phyloP scores from a whole-genome alignment of 768 basidiomycete species.

The Termitomyces sp. region DNA sequence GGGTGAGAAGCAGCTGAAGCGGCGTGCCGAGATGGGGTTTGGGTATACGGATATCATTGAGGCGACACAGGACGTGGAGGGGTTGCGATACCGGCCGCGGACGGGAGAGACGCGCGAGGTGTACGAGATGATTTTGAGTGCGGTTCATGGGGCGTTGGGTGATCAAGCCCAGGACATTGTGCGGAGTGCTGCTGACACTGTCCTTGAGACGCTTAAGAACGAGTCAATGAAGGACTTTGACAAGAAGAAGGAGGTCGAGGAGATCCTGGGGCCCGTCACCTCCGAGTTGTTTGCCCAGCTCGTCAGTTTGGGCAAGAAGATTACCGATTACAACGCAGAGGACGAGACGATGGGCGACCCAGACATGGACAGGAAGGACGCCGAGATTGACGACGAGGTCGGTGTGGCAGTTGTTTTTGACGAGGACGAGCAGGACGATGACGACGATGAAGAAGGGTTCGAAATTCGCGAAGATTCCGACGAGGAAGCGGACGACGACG shows the following conservation, averaged over 20 bases:
- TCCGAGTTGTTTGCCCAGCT: constrained; percentile 80
- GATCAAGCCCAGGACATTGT: constrained; percentile 97
- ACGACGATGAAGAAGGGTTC: constrained; percentile 84
- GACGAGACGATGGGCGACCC: constrained; percentile 77
- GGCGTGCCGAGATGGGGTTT: constrained; percentile 62
- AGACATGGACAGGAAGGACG: constrained; percentile 75
- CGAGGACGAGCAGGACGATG: constrained; percentile 93
- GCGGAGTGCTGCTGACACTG: constrained; percentile 89
- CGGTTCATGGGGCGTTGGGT: constrained; percentile 78
- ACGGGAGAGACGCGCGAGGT: constrained; percentile 93
- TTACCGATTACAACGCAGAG: constrained; percentile 91
- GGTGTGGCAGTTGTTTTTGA: constrained; percentile 99
- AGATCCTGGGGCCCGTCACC: constrained; percentile 57
- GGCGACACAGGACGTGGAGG: constrained; percentile 90
- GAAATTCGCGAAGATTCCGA: constrained; percentile 83
- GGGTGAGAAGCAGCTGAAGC: constrained; percentile 54
- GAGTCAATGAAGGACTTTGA: constrained; percentile 93
- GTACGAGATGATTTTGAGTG: constrained; percentile 84
- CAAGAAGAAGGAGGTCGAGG: constrained; percentile 92
- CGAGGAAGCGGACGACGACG: constrained; percentile 70
- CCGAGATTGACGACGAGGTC: constrained; percentile 90
- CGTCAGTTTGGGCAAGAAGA: constrained; percentile 83
- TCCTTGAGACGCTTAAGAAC: constrained; percentile 83
- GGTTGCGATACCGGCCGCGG: constrained; percentile 85
- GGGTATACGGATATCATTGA: constrained; percentile 91